Percentiles rank a stretch among this genome's conserved stretches.
These are phyloP conservation scores for Tympanopsis confertula DNA, from an alignment of 2,329 filamentous ascomycete genomes.

Conservation along the genomic window DNA sequence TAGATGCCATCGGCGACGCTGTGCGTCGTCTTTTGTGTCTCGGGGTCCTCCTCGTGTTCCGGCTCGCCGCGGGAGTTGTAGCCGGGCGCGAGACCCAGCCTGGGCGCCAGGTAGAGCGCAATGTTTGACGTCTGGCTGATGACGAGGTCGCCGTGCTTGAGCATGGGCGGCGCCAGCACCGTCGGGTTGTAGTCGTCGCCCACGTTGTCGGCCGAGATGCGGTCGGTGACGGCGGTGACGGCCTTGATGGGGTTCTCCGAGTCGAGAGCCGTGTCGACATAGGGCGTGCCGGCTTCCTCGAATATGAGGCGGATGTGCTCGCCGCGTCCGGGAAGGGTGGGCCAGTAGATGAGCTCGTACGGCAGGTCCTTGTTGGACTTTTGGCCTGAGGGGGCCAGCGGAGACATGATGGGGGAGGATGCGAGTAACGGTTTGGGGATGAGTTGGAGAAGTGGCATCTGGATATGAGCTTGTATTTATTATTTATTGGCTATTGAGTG, in stretches of 20 bases:
- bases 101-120: constrained; percentile 55
- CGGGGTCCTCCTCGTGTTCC: constrained; percentile 16
- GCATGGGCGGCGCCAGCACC: constrained; percentile 52
- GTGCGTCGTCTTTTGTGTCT: too few species aligned
- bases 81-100: constrained; percentile 41
- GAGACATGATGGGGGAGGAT: too few species aligned
- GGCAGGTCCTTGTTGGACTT: constrained; percentile 14
- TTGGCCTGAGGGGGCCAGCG: too few species aligned
- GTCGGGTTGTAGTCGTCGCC: constrained; percentile 51
- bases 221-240: constrained; percentile 32
- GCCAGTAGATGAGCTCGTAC: constrained; percentile 64
- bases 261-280: constrained; percentile 47
- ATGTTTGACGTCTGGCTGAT: constrained; percentile 66
- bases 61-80: constrained; percentile 23
- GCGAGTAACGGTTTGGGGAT: too few species aligned
- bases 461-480: too few species aligned
- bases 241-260: constrained; percentile 27
- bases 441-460: too few species aligned
- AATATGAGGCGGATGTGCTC: constrained; percentile 64
- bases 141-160: constrained; percentile 47
- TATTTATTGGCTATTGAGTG: too few species aligned
- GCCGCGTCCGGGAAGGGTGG: constrained; percentile 58
- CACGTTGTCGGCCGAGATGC: constrained; percentile 29
- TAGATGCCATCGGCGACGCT: constrained; percentile 32
- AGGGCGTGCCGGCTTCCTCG: constrained; percentile 54